Conservation (phyloP, 1,139 yeast species). For the Taphrina confusa region DNA sequence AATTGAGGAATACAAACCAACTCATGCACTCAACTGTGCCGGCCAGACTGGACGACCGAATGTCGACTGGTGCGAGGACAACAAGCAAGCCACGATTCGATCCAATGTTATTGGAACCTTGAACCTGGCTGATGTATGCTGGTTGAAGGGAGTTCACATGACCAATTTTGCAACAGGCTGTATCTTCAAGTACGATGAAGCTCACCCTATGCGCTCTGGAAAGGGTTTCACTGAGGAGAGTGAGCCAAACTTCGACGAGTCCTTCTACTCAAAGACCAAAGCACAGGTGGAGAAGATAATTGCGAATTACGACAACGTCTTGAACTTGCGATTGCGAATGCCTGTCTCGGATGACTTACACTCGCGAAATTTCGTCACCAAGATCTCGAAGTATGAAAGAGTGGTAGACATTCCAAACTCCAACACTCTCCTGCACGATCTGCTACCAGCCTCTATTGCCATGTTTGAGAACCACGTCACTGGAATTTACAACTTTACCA, state of each 20-base stretch:
- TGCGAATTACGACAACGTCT: conserved; percentile 32
- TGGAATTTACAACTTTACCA: conserved; percentile 34
- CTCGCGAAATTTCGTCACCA: conserved; percentile 35
- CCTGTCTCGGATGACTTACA: conserved; percentile 33
- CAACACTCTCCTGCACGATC: conserved; percentile 33
- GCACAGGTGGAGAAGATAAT: conserved; percentile 33
- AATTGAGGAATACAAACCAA: conserved; percentile 31
- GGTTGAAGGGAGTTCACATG: conserved; percentile 31
- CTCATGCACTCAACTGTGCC: conserved; percentile 33
- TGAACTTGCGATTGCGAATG: conserved; percentile 31
- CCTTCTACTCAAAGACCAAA: conserved; percentile 32
- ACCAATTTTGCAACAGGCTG: conserved; percentile 34
- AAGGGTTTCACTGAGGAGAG: conserved; percentile 32
- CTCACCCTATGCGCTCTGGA: conserved; percentile 34
- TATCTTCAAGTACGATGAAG: conserved; percentile 34
- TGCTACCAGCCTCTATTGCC: conserved; percentile 27
- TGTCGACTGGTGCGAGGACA: conserved; percentile 35
- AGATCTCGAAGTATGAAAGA: conserved; percentile 32
- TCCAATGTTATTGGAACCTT: conserved; percentile 60
- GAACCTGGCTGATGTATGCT: conserved; percentile 49
- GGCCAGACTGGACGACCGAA: conserved; percentile 34
- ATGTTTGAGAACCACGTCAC: conserved; percentile 23
- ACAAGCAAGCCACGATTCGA: conserved; percentile 33
- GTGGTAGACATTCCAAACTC: conserved; percentile 34
- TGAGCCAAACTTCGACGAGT: conserved; percentile 33